A percentile compares a stretch with the other conserved stretches of the same genome.
phyloP scores from a whole-genome alignment of 1,139 yeast genomes.

The Magnusiomyces ingens region DNA sequence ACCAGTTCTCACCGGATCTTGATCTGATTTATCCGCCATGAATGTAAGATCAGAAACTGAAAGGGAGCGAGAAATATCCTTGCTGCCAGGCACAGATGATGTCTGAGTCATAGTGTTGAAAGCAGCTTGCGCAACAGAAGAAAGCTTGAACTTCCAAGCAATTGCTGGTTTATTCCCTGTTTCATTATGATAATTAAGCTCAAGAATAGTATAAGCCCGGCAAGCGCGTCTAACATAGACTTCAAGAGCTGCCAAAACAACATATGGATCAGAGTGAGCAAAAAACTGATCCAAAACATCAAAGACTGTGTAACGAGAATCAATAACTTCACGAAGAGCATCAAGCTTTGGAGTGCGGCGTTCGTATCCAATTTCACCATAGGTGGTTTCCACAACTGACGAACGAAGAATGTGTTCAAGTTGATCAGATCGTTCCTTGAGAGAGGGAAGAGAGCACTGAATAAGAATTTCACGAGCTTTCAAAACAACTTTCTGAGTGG shows the following conservation, averaged over 20 bases:
- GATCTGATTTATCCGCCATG: constrained; percentile 58
- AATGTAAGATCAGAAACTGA: constrained; percentile 89
- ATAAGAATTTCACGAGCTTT: constrained; percentile 94
- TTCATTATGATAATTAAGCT: constrained; percentile 57
- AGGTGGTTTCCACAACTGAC: constrained; percentile 75
- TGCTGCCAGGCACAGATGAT: constrained; percentile 18
- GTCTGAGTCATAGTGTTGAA: constrained; percentile 25
- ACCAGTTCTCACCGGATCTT: constrained; percentile 74
- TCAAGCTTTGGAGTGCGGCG: constrained; percentile 80
- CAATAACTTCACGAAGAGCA: constrained; percentile 83
- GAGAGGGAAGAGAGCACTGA: constrained; percentile 93
- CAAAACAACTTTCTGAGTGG: constrained; percentile 89
- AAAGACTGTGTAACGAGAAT: constrained; percentile 90
- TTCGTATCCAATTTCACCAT: constrained; percentile 68
- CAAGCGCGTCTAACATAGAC: constrained; percentile 95
- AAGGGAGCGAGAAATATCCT: constrained; percentile 59
- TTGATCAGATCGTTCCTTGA: constrained; percentile 94
- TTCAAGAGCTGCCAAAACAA: constrained; percentile 93
- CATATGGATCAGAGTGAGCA: constrained; percentile 76
- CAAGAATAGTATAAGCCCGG: constrained; percentile 87
- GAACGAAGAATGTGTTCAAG: constrained; percentile 91
- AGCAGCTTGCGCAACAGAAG: constrained; percentile 61
- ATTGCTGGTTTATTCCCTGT: constrained; percentile 54
- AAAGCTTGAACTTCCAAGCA: constrained; percentile 88
- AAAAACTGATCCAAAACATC: constrained; percentile 92